Percentiles rank a stretch among this genome's conserved stretches.
Evolutionary conservation across 352 stramenopile species (phyloP).

Genomic region (Phytopythium delawarense): DNA sequence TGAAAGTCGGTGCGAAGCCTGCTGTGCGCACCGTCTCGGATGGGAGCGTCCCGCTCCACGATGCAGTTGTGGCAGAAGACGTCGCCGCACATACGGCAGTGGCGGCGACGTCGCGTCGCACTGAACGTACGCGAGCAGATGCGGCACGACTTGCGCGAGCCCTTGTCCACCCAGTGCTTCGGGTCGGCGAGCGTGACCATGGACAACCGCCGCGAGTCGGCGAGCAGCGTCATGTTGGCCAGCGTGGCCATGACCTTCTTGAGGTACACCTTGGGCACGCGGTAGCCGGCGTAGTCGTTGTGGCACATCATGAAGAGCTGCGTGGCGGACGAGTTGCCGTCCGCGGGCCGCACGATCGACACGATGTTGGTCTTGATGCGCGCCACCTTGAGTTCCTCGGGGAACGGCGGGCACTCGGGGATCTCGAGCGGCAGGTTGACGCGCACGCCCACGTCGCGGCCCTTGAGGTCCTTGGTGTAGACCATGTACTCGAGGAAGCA

Average conservation of each 20-base stretch:
- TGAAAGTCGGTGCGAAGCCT: slow-evolving; percentile 30
- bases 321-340: slow-evolving; percentile 26
- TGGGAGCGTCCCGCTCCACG: slow-evolving; percentile 33
- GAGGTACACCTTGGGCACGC: slow-evolving; percentile 25
- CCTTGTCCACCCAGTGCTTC: slow-evolving; percentile 46
- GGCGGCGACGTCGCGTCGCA: slow-evolving; percentile 50
- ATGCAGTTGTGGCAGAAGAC: slow-evolving; percentile 65
- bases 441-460: slow-evolving; percentile 54
- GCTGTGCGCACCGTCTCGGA: slow-evolving; percentile 8
- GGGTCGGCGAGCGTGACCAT: slow-evolving; percentile 34
- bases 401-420: slow-evolving; percentile 45
- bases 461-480: slow-evolving; percentile 47
- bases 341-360: slow-evolving; percentile 29
- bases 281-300: slow-evolving; percentile 37
- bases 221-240: slow-evolving; percentile 42
- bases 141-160: slow-evolving; percentile 34
- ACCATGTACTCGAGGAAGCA: slow-evolving; percentile 74
- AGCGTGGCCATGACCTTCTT: slow-evolving; percentile 44
- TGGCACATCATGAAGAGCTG: slow-evolving; percentile 51
- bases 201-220: slow-evolving; percentile 54
- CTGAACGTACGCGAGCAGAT: slow-evolving; percentile 56
- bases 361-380: slow-evolving; percentile 49
- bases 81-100: slow-evolving; percentile 75
- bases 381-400: slow-evolving; percentile 40
- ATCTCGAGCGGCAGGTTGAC: slow-evolving; percentile 53